These are phyloP conservation scores for Oryza brachyantha DNA, from an alignment of 176 grass and related monocot genomes.

Conservation along the genomic window DNA sequence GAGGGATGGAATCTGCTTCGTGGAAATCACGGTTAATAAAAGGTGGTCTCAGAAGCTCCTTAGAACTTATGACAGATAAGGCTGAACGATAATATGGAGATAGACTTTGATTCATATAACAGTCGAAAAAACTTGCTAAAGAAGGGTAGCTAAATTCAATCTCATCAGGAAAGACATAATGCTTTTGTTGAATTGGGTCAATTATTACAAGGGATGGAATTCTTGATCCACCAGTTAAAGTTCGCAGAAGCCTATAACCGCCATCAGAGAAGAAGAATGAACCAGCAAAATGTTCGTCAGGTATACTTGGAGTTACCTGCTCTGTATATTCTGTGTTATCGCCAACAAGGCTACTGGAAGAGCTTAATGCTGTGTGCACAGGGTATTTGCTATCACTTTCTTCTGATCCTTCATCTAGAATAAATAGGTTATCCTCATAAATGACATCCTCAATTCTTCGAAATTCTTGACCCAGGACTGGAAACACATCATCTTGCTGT, in stretches of 20 bases:
- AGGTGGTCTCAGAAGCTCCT: constrained; percentile 76
- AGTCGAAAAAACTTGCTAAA: constrained; percentile 68
- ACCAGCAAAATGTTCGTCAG: constrained; percentile 46
- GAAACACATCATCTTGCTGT: constrained; percentile 16
- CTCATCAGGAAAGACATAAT: constrained; percentile 68
- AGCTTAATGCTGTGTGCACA: constrained; percentile 27
- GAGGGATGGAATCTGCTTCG: constrained; percentile 83
- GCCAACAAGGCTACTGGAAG: constrained; percentile 24
- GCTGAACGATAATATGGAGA: constrained; percentile 51
- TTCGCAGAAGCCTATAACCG: constrained; percentile 62
- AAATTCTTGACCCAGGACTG: constrained; percentile 20
- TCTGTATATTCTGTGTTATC: constrained; percentile 13
- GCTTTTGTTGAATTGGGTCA: constrained; percentile 64
- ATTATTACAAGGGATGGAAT: constrained; percentile 85
- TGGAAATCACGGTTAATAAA: constrained; percentile 87
- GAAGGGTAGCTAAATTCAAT: constrained; percentile 55
- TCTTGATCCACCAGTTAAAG: constrained; percentile 71
- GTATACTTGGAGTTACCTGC: constrained; percentile 27
- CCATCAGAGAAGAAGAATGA: constrained; percentile 85
- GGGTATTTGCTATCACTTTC: constrained; percentile 35
- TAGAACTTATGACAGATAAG: constrained; percentile 38
- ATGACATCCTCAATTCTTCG: constrained; percentile 26
- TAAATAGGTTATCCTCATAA: constrained; percentile 35
- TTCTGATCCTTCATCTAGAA: constrained; percentile 31
- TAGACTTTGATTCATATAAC: constrained; percentile 72